Base-by-base conservation (phyloP, 768 basidiomycete species). In the Nevesoporus exiguus region DNA sequence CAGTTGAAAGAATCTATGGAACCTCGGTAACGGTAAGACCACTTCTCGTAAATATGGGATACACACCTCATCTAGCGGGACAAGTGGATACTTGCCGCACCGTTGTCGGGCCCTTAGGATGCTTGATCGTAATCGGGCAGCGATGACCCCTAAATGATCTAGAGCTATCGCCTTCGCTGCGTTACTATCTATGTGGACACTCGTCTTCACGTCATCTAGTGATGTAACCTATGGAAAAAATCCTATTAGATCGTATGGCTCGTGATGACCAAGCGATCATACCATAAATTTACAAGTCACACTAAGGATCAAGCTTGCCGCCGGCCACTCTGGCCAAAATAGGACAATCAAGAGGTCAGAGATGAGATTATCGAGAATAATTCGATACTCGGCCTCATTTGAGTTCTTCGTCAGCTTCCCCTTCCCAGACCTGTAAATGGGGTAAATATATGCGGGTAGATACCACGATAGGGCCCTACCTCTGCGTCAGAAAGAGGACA, bases 291-390 rank as follows among this genome's bases (percentile, higher is more conserved):
- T 88, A 58, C 85, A 88, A 7, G 86, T 82, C 44, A 97, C 86
- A 41, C 80, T 82, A 34, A 98, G 73, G 36, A 97, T 76, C 17
- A 97, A 71, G 40, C 85, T 80, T 2, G 97, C 91, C 10, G 91
- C 95, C 7, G 97, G 97, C 94, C 96, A 99, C 71, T 99, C 97
- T 0, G 97, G 95, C 84, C 91, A 91, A 67, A 88, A 94, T 7
- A 98, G 75, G 19, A 97, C 93, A 9, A 81, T 80, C 22, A 98
- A 78, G 22, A 97, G 76, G 65, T 99, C 97, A 2, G 85, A 83
- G 39, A 98, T 83, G 11, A 98, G 75, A 61, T 90, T 90, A 64
- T 98, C 96, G 55, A 98, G 89, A 36, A 98, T 93, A 0, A 85
- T 78, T 46, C 93, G 84, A 67, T 98, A 98, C 66, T 98, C 96